Percentiles rank a stretch among this genome's conserved stretches.
phyloP scores from a whole-genome alignment of 345 rosid genomes.

The Zanthoxylum bungeanum region DNA sequence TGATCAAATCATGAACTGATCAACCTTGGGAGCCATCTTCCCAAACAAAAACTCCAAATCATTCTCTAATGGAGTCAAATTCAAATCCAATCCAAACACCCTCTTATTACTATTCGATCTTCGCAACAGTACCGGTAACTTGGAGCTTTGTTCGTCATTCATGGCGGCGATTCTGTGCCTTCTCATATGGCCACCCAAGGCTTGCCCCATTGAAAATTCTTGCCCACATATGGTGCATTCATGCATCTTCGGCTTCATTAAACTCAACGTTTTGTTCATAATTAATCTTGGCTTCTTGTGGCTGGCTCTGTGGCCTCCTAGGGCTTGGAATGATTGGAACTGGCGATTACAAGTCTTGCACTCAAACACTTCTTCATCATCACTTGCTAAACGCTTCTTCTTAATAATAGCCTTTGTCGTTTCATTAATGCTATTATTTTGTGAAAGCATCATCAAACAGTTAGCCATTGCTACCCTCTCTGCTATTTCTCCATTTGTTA shows the following conservation, averaged over 20 bases:
- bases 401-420: no score
- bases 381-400: neutral
- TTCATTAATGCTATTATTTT: no score
- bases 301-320: conserved; percentile 80
- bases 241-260: conserved; percentile 32
- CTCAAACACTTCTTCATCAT: conserved; percentile 42
- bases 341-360: conserved; percentile 68
- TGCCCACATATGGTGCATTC: conserved; percentile 63
- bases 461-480: conserved; percentile 44
- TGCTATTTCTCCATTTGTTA: conserved; percentile 33
- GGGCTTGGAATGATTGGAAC: conserved; percentile 71
- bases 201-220: conserved; percentile 61
- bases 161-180: conserved; percentile 39
- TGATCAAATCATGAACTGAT: conserved; percentile 30
- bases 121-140: conserved; percentile 51
- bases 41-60: conserved; percentile 59
- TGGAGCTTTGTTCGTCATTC: conserved; percentile 16
- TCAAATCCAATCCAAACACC: conserved; percentile 60
- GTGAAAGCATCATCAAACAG: conserved; percentile 43
- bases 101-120: conserved; percentile 55
- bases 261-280: neutral
- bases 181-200: conserved; percentile 83
- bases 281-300: conserved; percentile 49
- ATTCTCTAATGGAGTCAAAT: conserved; percentile 74
- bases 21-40: conserved; percentile 52